Percentiles rank a stretch among this genome's conserved stretches.
Evolutionary conservation across 73 alveolate genomes (phyloP).

Genomic region (Paramecium sexaurelia): DNA sequence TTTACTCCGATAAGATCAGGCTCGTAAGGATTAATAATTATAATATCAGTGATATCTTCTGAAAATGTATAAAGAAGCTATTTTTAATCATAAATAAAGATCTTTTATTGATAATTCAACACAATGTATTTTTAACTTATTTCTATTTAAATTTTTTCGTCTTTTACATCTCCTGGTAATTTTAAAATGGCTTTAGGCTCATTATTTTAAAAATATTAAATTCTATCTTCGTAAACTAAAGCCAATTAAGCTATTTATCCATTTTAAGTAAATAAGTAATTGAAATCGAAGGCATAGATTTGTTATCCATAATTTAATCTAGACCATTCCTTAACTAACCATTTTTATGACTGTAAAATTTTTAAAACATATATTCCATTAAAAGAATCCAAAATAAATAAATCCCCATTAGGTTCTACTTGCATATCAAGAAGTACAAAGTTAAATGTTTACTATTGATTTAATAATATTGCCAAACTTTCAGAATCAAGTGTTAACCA

Average conservation of each 20-base stretch:
- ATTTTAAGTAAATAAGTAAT: not conserved
- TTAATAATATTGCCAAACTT: not conserved
- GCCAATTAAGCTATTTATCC: not conserved
- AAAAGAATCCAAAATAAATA: conserved; percentile 18
- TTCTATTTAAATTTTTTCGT: not conserved
- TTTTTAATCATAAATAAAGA: not conserved
- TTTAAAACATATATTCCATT: conserved; percentile 7
- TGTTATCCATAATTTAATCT: not conserved
- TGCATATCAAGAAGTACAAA: not conserved
- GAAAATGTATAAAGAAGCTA: not conserved
- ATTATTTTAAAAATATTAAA: conserved; percentile 16
- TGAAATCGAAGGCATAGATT: conserved; percentile 21
- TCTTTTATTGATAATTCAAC: not conserved
- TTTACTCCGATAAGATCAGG: conserved; percentile 25
- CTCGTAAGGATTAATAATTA: conserved; percentile 24
- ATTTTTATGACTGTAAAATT: not conserved
- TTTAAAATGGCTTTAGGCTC: not conserved
- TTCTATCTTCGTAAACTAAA: conserved; percentile 5
- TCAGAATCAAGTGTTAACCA: not conserved
- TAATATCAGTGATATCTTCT: not conserved
- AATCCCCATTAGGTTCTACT: conserved; percentile 23
- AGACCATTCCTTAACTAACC: not conserved
- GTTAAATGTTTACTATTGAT: not conserved
- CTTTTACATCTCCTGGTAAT: not conserved
- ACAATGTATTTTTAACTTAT: conserved; percentile 2